Base-by-base conservation (phyloP, 805 yeast genomes). In the Vanderwaltozyma yarrowii region DNA sequence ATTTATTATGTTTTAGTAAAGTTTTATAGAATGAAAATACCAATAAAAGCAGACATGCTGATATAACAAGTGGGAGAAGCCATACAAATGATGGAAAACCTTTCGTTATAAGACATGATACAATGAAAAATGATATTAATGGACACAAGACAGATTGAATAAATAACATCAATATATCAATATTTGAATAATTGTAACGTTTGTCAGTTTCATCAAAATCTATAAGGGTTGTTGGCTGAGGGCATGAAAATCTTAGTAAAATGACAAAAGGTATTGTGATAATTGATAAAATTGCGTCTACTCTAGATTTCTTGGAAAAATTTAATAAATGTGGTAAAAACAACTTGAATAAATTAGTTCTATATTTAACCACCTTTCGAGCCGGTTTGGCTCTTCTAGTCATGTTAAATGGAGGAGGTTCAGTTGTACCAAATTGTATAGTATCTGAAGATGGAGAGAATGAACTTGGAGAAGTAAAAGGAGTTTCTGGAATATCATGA, bases 231-330 rank as follows among this genome's bases (percentile, higher is more conserved):
- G 50, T 50, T 16, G 48, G 42, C 32, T 49, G 51, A 1, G 71
- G 71, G 27, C 67, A 53, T 11, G 67, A 58, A 11, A 64, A 30
- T 32, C 61, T 52, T 5, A 65, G 43, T 1, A 61, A 9, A 2
- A 65, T 39, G 2, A 64, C 54, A 18, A 61, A 50, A 12, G 70
- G 69, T 4, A 58, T 44, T 11, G 64, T 60, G 2, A 58, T 15
- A 1, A 64, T 25, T 2, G 62, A 59, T 15, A 64, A 42, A 3
- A 51, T 8, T 31, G 50, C 53, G 34, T 60, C 60, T 4, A 49
- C 23, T 1, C 42, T 17, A 2, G 60, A 37, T 42, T 60, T 58
- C 10, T 40, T 26, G 2, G 40, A 28, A 21, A 62, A 61, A 13
- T 55, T 45, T 12, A 44, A 26, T 24, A 64, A 37, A 29, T 66